Percentiles rank a stretch among this genome's conserved stretches.
Evolutionary conservation across 306 rosid species (phyloP).

Genomic region (Glycyrrhiza uralensis): DNA sequence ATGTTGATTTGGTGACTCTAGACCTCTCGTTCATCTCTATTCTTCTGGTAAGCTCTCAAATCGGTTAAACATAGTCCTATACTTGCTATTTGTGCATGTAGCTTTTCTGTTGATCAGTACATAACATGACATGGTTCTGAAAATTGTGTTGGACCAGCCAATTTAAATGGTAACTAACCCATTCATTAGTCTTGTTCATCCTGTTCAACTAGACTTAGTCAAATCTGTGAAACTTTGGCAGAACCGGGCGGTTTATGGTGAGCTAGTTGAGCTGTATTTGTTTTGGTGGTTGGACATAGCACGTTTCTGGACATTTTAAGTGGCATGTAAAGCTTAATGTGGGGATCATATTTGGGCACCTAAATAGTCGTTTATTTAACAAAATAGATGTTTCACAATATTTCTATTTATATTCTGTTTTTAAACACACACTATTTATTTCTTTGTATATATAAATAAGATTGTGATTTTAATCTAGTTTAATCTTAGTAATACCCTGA

Average conservation of each 20-base stretch:
- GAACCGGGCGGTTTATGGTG: neutral
- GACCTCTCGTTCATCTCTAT: constrained; percentile 96
- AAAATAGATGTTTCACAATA: neutral
- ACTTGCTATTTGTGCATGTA: neutral
- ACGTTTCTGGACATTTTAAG: neutral
- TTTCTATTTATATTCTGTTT: neutral
- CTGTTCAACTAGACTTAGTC: neutral
- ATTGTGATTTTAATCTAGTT: neutral
- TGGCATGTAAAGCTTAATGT: neutral
- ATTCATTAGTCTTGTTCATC: neutral
- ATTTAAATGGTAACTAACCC: neutral
- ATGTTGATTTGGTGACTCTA: constrained; percentile 86
- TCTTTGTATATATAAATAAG: neutral
- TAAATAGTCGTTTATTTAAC: neutral
- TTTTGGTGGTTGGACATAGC: neutral
- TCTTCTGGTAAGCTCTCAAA: constrained; percentile 65
- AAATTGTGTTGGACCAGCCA: neutral
- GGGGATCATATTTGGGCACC: neutral
- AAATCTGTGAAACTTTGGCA: neutral
- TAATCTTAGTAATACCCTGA: neutral
- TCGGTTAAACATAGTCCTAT: neutral
- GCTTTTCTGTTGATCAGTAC: neutral
- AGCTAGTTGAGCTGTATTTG: neutral
- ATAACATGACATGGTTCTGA: neutral
- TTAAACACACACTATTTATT: neutral